Base-by-base conservation (phyloP, 768 basidiomycete species). In the Jaapia argillacea region DNA sequence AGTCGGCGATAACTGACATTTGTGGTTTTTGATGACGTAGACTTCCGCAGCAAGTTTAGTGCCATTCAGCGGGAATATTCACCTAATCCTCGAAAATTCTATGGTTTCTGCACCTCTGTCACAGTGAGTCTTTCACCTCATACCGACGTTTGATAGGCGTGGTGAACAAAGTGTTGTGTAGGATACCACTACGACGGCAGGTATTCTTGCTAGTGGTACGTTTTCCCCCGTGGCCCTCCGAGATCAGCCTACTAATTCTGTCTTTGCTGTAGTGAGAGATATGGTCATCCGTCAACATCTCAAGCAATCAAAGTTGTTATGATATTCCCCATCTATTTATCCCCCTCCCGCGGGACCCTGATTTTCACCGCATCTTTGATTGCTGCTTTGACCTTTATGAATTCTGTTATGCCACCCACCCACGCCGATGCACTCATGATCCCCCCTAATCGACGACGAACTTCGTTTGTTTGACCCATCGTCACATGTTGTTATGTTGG, bases 211-310 rank as follows among this genome's bases (percentile, higher is more conserved):
- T 4, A 83, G 81, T 49, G 82, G 82, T 84, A 42, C 48, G 80
- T 63, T 6, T 33, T 21, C 5, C 22, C 13, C 2, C 12, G 24
- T 22, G 39, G 36, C 41, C 20, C 27, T 36, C 41, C 28, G 39
- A 47, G 6, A 22, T n/a, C 22, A 25, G 3, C 33, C 3, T 46
- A 7, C 39, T 49, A 41, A 55, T 40, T n/a, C n/a, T 14, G 36
- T 27, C 10, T 43, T 25, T 36, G 42, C 22, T 38, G 6, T 51
- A 85, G 85, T 87, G 40, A 72, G 83, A 28, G 85, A 87, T 54
- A 86, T 85, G 82, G 83, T 87, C 40, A 76, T 85, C 27, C 77
- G 85, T 36, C 78, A 85, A 51, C 81, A 86, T 53, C 68, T 86
- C 22, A 81, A 79, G 49, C 80, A 81, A 51, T 81, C 79, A 5